Conservation (phyloP, 805 yeast genomes). For the Kuraishia molischiana region DNA sequence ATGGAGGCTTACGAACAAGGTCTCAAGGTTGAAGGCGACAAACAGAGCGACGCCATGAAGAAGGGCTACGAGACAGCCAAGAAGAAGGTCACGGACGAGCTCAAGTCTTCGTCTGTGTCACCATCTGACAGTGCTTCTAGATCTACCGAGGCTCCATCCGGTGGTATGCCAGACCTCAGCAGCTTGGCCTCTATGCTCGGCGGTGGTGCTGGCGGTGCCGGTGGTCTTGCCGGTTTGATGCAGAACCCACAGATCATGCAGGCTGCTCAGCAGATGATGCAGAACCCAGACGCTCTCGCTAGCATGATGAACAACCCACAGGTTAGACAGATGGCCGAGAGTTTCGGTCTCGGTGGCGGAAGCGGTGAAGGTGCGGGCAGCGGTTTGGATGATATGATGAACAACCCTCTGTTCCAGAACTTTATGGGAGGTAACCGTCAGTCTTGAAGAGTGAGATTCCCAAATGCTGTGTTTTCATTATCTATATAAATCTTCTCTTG, state of each 20-base stretch:
- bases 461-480: conserved; percentile 2
- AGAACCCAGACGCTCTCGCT: conserved; percentile 67
- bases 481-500: conserved; percentile 1
- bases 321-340: conserved; percentile 75
- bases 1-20: conserved; percentile 87
- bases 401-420: conserved; percentile 67
- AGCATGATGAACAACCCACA: conserved; percentile 75
- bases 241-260: conserved; percentile 88
- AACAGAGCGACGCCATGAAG: conserved; percentile 81
- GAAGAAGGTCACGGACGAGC: conserved; percentile 72
- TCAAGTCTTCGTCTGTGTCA: conserved; percentile 25
- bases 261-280: conserved; percentile 84
- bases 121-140: conserved; percentile 9
- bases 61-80: conserved; percentile 92
- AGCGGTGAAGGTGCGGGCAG: conserved; percentile 26
- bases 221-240: conserved; percentile 60
- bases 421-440: conserved; percentile 48
- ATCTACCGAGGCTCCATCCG: conserved; percentile 19
- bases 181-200: conserved; percentile 50
- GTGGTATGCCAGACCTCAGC: conserved; percentile 73
- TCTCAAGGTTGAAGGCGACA: conserved; percentile 76
- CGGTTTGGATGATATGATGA: conserved; percentile 61
- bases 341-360: conserved; percentile 53
- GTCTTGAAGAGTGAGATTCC: conserved; percentile 2
- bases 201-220: conserved; percentile 60